Percentiles rank a stretch among this genome's conserved stretches.
Conservation (phyloP, 345 rosid genomes). For the Gossypium anomalum region DNA sequence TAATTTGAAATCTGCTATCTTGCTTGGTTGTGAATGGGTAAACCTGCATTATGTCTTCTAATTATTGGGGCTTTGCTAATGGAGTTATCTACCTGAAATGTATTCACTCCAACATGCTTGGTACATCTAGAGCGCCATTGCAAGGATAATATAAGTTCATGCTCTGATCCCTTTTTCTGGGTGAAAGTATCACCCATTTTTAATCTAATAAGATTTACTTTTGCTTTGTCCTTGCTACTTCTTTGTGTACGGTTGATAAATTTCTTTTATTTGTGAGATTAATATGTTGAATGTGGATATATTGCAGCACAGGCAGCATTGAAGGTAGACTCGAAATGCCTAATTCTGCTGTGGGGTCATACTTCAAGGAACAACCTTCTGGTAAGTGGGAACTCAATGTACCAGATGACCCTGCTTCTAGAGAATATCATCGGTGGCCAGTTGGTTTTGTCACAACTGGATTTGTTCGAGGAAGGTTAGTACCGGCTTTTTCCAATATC, state of each 20-base stretch:
- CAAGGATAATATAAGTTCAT: not conserved
- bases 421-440: conserved; percentile 56
- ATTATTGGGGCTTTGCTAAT: not conserved
- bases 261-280: not conserved
- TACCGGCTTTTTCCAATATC: not conserved
- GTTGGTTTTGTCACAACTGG: conserved; percentile 87
- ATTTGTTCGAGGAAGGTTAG: conserved; percentile 76
- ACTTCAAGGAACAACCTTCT: conserved; percentile 50
- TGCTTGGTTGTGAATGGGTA: not conserved
- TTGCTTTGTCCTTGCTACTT: not conserved
- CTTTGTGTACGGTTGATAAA: not conserved
- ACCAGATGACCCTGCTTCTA: conserved; percentile 40
- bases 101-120: not conserved
- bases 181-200: not conserved
- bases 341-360: conserved; percentile 48
- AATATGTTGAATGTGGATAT: not conserved
- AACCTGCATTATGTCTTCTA: not conserved
- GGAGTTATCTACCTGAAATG: not conserved
- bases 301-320: conserved; percentile 39
- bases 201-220: conserved; percentile 8
- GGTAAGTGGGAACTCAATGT: conserved; percentile 69
- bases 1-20: not conserved
- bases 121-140: too few species aligned
- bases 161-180: not conserved
- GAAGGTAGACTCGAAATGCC: conserved; percentile 48